Conservation (phyloP, 768 basidiomycete genomes). For the Auricularia sp. region DNA sequence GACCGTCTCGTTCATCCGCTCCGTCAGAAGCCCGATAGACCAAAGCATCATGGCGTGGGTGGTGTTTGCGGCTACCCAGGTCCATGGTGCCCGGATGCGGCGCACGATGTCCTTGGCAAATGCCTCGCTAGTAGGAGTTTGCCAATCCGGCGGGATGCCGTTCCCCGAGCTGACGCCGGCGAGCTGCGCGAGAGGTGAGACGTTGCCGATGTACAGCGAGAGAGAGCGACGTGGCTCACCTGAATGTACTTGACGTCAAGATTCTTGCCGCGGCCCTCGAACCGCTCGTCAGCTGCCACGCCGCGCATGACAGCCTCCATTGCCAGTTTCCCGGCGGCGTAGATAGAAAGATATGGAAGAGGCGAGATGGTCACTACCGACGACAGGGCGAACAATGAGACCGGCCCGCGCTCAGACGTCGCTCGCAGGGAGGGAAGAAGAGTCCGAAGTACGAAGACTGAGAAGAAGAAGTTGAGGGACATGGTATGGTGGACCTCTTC, state of each 20-base stretch:
- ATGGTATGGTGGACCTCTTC: constrained; percentile 3
- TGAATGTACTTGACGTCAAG: background rate
- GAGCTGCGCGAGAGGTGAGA: background rate
- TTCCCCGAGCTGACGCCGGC: background rate
- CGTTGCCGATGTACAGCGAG: background rate
- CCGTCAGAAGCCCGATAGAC: background rate
- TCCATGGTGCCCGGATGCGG: background rate
- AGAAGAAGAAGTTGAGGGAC: constrained; percentile 7
- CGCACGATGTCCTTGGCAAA: background rate
- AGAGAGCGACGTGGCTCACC: background rate
- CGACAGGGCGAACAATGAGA: constrained; percentile 6
- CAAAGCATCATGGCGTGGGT: background rate
- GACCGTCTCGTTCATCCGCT: background rate
- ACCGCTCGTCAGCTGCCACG: constrained; percentile 9
- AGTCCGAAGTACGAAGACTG: constrained; percentile 5
- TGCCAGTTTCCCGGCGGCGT: constrained; percentile 8
- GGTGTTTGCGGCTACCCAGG: background rate
- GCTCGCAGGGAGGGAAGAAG: constrained; percentile 7
- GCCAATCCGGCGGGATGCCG: background rate
- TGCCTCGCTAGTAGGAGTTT: background rate
- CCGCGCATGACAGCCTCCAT: constrained; percentile 4
- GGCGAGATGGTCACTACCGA: constrained; percentile 7
- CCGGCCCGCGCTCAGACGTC: background rate
- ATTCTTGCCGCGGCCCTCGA: background rate
- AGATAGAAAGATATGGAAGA: constrained; percentile 6